phyloP scores from a whole-genome alignment of 2,329 filamentous ascomycete genomes.

The Xylariaceae sp. region DNA sequence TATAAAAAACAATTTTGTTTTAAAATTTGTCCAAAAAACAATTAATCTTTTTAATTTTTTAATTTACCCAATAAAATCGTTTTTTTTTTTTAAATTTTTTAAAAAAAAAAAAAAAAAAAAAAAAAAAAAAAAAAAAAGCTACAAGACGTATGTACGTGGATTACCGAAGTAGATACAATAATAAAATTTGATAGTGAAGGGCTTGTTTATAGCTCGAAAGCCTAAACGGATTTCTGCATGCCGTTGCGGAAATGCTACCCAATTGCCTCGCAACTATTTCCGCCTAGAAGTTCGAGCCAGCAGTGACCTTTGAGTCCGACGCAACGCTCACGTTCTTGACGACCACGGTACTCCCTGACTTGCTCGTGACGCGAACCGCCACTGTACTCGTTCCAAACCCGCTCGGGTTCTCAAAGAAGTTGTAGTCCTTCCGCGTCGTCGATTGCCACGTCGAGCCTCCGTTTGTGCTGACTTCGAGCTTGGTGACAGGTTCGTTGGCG shows the following conservation, averaged over 20 bases:
- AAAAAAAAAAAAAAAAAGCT: constrained; percentile 1
- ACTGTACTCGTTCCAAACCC: constrained; percentile 63
- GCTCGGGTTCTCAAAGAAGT: constrained; percentile 66
- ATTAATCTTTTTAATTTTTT: no score
- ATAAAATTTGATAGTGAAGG: constrained; percentile 20
- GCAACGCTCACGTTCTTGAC: constrained; percentile 57
- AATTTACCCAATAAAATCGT: no score
- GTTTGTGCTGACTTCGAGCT: constrained; percentile 66
- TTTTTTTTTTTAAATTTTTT: no score
- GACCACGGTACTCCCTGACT: constrained; percentile 55
- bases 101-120: no score
- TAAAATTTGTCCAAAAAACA: no score
- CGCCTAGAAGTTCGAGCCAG: constrained; percentile 31
- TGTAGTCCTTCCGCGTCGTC: constrained; percentile 61
- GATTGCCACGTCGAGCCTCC: constrained; percentile 62
- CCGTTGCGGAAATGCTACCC: background rate
- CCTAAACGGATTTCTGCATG: background rate
- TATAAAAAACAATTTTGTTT: no score
- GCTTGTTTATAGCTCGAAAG: no score
- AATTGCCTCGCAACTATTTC: background rate
- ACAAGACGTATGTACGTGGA: background rate
- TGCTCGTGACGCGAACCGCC: constrained; percentile 61
- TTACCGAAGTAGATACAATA: constrained; percentile 10
- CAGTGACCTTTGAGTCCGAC: constrained; percentile 30
- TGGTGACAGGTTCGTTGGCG: constrained; percentile 60